Evolutionary conservation across 257 asterid genomes (phyloP), one percentile per base, ranked within the genome.

Genomic region (Nicotiana otophora): DNA sequence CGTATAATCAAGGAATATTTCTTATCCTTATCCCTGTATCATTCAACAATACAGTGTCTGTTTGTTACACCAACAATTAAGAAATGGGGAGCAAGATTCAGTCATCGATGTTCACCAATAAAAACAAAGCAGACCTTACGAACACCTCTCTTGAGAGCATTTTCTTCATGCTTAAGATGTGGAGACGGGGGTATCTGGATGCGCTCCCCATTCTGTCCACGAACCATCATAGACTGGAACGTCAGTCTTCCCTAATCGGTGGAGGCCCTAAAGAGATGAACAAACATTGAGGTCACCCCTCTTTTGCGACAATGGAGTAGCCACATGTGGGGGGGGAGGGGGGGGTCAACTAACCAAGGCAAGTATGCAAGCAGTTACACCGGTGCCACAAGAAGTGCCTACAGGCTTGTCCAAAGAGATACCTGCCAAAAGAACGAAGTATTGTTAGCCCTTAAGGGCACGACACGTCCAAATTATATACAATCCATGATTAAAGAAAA

Each of bases 331-430:
- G 39, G 42, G 42, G 46, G 46, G 46, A 10, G 6, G 10, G 10
- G 46, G 67, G n/a, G 83, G 36, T 75, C 48, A 46, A 79, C 75
- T 81, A 60, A 96, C 99, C 98, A 96, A 84, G 48, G 96, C 92
- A 76, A 96, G 91, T 86, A 96, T 72, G 82, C 99, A 96, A 30
- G 99, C 98, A 66, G 99, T 96, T 76, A 96, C 97, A 82, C 99
- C 99, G 12, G 98, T 96, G 57, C 99, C 99, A 8, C 99, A 96
- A 79, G 99, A 92, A 20, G 92, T 80, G 17, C 91, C n/a, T 48
- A 96, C 84, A 7, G 98, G 96, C 51, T 64, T 85, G 80, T 96
- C 98, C 89, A 92, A 53, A 15, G 95, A 86, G 84, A 96, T 90
- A 76, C 92, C 98, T 96, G 95, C 82, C 80, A 67, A 63, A 77